Conservation (phyloP, 306 rosid species). For the apple (Malus domestica) region DNA sequence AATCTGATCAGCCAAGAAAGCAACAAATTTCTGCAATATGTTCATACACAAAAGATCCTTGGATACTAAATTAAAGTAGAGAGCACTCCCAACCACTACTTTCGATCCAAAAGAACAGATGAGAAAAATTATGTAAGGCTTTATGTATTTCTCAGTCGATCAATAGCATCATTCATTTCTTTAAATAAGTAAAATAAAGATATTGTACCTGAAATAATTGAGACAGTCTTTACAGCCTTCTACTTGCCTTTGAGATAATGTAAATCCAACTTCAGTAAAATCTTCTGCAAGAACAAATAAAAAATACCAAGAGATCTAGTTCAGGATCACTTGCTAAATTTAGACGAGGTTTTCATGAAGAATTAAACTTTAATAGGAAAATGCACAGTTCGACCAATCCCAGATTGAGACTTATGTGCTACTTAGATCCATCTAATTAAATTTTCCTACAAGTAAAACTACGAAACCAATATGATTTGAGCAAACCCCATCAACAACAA, state of each 20-base stretch:
- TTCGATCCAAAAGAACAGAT: too few species aligned
- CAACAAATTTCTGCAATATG: neutral
- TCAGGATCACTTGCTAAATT: constrained; percentile 4
- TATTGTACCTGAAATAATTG: constrained; percentile 61
- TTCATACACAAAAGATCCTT: too few species aligned
- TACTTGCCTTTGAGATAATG: constrained; percentile 73
- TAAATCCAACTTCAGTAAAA: constrained; percentile 67
- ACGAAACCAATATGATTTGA: constrained; percentile 8
- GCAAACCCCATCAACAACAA: constrained; percentile 15
- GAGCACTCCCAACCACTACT: too few species aligned
- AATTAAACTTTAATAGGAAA: neutral
- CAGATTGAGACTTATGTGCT: neutral
- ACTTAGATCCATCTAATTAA: neutral
- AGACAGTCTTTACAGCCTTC: constrained; percentile 80
- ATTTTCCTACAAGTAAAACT: constrained; percentile 5
- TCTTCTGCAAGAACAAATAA: constrained; percentile 49
- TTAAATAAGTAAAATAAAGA: neutral
- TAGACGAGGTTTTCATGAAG: neutral
- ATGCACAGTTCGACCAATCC: constrained; percentile 2
- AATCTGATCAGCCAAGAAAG: too few species aligned
- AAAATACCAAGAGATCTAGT: constrained; percentile 12
- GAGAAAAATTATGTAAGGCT: neutral
- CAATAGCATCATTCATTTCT: neutral
- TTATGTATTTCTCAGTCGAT: neutral
- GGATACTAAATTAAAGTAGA: too few species aligned